phyloP scores from a whole-genome alignment of 257 asterid species.

The Catharanthus roseus region DNA sequence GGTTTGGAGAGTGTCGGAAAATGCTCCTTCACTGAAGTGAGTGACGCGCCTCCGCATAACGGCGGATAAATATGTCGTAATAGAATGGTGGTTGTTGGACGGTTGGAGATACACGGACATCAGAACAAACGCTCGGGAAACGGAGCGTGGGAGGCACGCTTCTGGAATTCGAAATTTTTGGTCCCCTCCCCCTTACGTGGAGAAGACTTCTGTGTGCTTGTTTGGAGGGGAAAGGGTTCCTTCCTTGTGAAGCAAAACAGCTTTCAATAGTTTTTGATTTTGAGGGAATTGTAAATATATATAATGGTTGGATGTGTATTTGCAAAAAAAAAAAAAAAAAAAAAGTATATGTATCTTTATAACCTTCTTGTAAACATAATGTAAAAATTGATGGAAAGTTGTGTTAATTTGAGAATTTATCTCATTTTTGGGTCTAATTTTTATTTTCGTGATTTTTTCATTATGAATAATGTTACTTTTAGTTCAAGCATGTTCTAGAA shows the following conservation, averaged over 20 bases:
- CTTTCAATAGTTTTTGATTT: background rate
- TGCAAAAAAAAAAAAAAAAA: no score
- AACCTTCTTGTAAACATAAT: no score
- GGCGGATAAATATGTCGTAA: background rate
- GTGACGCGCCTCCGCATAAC: background rate
- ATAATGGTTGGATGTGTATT: no score
- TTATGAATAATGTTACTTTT: no score
- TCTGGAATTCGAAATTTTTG: background rate
- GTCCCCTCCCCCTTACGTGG: no score
- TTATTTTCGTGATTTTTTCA: no score
- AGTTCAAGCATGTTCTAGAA: no score
- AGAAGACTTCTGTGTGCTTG: background rate
- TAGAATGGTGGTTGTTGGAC: background rate
- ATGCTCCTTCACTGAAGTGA: constrained; percentile 6
- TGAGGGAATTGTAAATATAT: no score
- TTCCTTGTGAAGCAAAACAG: background rate
- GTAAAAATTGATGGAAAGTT: no score
- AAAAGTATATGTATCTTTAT: no score
- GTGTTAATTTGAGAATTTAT: no score
- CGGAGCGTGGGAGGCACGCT: background rate
- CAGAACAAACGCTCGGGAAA: background rate
- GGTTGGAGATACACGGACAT: background rate
- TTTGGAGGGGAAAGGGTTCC: background rate
- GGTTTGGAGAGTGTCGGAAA: constrained; percentile 61
- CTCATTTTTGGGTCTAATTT: no score